These are phyloP conservation scores for Penicillium paradoxum DNA, from an alignment of 495 filamentous ascomycete genomes.

Conservation along the genomic window DNA sequence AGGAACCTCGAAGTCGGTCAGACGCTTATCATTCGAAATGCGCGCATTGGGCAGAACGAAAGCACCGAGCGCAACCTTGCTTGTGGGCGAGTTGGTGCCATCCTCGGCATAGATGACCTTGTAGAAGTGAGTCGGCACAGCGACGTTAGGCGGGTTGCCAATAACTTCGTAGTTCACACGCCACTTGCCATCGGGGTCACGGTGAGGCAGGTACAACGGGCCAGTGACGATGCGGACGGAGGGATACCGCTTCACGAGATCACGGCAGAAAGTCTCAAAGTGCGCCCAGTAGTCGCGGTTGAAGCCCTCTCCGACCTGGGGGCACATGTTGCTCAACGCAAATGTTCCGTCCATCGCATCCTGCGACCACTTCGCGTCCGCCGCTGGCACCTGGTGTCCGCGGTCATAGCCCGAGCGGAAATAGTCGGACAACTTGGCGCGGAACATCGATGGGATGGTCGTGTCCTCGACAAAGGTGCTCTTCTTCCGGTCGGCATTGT, in stretches of 20 bases:
- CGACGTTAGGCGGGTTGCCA: slow-evolving; percentile 85
- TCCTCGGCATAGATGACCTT: slow-evolving; percentile 97
- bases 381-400: slow-evolving; percentile 83
- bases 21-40: slow-evolving; percentile 80
- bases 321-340: slow-evolving; percentile 90
- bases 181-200: slow-evolving; percentile 87
- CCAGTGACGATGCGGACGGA: slow-evolving; percentile 89
- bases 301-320: slow-evolving; percentile 95
- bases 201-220: slow-evolving; percentile 82
- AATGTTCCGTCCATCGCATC: slow-evolving; percentile 93
- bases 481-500: slow-evolving; percentile 79
- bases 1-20: slow-evolving; percentile 90
- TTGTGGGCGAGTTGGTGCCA: slow-evolving; percentile 48
- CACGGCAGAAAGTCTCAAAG: slow-evolving; percentile 92
- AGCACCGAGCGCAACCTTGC: slow-evolving; percentile 83
- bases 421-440: slow-evolving; percentile 87
- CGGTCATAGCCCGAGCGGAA: slow-evolving; percentile 77
- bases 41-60: slow-evolving; percentile 92
- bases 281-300: slow-evolving; percentile 99
- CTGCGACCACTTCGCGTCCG: slow-evolving; percentile 94
- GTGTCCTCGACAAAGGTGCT: slow-evolving; percentile 78
- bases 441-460: slow-evolving; percentile 76
- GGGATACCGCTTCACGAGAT: slow-evolving; percentile 75
- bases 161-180: slow-evolving; percentile 96
- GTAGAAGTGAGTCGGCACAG: slow-evolving; percentile 97